Evolutionary conservation across 2,329 filamentous ascomycete species (phyloP), one percentile per base, ranked within the genome.

Genomic region (Clonostachys rhizophaga): DNA sequence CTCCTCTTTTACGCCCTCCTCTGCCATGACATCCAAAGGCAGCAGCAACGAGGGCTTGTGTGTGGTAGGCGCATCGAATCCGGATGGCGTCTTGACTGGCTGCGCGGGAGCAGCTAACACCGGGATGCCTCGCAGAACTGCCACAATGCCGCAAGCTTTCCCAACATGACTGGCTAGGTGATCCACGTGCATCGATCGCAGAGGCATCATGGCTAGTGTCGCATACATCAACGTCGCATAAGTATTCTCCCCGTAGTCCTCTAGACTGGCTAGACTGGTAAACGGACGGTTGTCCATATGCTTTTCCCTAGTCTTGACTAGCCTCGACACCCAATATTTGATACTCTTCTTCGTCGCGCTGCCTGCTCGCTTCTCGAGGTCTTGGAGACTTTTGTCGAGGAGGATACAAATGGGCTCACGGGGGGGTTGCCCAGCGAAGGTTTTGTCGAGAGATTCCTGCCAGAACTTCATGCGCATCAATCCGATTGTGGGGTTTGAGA

Each of bases 141-240:
- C 87, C 3, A 84, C 78, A 47, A 99, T 96, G 9, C 94, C 94
- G 43, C 84, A 87, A 0, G 94, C 91, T 62, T 99, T 99, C 45
- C 94, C 94, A 49, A 97, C 88, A 64, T 99, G 94, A 47, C 89
- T 95, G 9, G 92, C 92, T 16, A 99, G 75, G 68, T 99, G 94
- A 59, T 99, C 94, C 40, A 91, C 83, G 20, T 91, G 86, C 58
- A 96, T 77, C 2, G 89, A 95, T 10, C 84, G 81, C 58, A 96
- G 74, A 0, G 90, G 87, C 48, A 96, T 69, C 7, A 86, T 77
- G 16, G 89, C 89, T 36, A 97, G 71, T 1, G 87, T 92, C 52
- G 95, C 78, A 64, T 99, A 99, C 67, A 95, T 82, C 41, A 97
- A 74, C 0, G 90, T 95, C 16, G 91, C 91, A 68, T 97, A 97